phyloP scores from a whole-genome alignment of 331 rosid species.

The Acacia pycnantha region DNA sequence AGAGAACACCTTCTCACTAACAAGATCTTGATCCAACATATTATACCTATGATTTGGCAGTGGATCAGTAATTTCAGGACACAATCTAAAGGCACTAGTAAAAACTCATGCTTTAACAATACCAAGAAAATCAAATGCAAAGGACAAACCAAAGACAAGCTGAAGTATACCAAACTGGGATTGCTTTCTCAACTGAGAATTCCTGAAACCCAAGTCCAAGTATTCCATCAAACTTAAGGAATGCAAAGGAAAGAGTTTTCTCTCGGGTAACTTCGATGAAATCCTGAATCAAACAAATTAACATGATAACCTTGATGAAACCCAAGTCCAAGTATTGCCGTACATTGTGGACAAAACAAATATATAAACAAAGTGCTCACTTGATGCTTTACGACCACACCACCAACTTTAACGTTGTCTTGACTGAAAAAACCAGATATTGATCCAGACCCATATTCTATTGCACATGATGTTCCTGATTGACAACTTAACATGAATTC shows the following conservation, averaged over 20 bases:
- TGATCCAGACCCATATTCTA: constrained; percentile 78
- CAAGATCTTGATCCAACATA: constrained; percentile 61
- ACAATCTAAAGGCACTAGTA: background rate
- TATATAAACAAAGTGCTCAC: constrained; percentile 29
- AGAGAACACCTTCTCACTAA: constrained; percentile 70
- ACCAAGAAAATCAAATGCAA: constrained; percentile 7
- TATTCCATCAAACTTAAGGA: constrained; percentile 79
- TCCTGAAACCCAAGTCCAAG: constrained; percentile 92
- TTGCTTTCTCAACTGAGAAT: constrained; percentile 64
- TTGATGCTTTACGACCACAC: constrained; percentile 58
- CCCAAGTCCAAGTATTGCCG: constrained; percentile 2
- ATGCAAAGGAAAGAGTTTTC: constrained; percentile 62
- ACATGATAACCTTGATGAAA: background rate
- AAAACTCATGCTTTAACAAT: background rate
- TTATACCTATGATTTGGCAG: constrained; percentile 60
- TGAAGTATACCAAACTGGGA: constrained; percentile 71
- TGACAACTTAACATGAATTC: constrained; percentile 25
- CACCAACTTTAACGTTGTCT: constrained; percentile 71
- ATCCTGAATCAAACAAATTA: constrained; percentile 40
- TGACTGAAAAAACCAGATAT: constrained; percentile 82
- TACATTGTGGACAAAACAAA: constrained; percentile 20
- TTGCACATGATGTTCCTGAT: constrained; percentile 73
- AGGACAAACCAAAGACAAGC: constrained; percentile 12
- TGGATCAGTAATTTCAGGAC: constrained; percentile 25
- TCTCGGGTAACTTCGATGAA: constrained; percentile 81